A percentile compares a stretch with the other conserved stretches of the same genome.
These are phyloP conservation scores for Nicotiana knightiana DNA, from an alignment of 257 asterid genomes.

Conservation along the genomic window DNA sequence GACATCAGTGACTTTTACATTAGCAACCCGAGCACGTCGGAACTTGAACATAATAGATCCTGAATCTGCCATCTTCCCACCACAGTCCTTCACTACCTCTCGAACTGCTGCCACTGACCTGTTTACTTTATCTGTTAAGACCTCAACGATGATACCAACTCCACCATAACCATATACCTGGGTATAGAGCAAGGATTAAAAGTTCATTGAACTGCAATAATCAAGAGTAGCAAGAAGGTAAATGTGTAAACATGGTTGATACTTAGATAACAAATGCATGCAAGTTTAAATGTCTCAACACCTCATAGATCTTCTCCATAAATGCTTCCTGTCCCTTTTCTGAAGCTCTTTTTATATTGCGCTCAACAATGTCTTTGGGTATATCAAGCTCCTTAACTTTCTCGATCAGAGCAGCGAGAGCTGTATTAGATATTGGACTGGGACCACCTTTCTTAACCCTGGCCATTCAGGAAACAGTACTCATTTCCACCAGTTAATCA, in stretches of 20 bases:
- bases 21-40: constrained; percentile 67
- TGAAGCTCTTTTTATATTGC: constrained; percentile 83
- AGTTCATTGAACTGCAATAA: not conserved
- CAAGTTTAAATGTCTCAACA: constrained; percentile 10
- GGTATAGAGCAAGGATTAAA: constrained; percentile 3
- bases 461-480: constrained; percentile 14
- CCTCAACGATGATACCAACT: constrained; percentile 81
- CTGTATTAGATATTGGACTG: constrained; percentile 62
- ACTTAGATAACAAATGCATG: not conserved
- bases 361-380: constrained; percentile 79
- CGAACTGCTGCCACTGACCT: constrained; percentile 76
- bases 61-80: constrained; percentile 93
- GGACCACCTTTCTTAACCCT: constrained; percentile 91
- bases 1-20: constrained; percentile 52
- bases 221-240: not conserved
- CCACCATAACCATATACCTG: constrained; percentile 95
- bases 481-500: constrained; percentile 4
- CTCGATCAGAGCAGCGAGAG: constrained; percentile 73
- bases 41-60: constrained; percentile 93
- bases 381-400: constrained; percentile 90
- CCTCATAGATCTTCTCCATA: constrained; percentile 87
- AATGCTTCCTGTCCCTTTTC: constrained; percentile 90
- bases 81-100: constrained; percentile 63
- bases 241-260: not conserved
- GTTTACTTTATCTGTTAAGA: constrained; percentile 73